Base-by-base conservation (phyloP, 1,284 basidiomycete genomes). In the Fomitopsis schrenkii region DNA sequence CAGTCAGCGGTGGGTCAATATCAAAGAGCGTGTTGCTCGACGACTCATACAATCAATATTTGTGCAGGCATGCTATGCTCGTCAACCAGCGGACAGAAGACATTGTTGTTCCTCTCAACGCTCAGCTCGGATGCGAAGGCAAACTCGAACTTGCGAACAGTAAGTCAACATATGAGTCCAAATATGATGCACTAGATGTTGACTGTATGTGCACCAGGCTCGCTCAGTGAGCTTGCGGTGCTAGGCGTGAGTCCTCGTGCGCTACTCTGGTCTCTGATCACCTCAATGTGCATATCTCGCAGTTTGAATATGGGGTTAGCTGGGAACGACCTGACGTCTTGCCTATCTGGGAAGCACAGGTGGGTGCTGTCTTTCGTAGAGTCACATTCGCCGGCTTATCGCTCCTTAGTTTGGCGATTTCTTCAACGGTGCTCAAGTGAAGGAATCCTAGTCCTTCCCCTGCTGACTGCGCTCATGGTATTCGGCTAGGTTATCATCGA, bases 281-380 rank as follows among this genome's bases (percentile, higher is more conserved):
- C 52, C 28, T 26, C n/a, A 15, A 33, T 53, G 30, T 17, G 55
- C 1, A 10, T 40, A 36, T 61, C 10, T 35, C 62, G 65, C 45
- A 92, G 81, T 96, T 95, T 65, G 94, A 96, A 71, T 91, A 94
- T 64, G 94, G 94, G 1, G 81, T 91, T 61, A 93, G 91, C 67
- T 95, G 93, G 91, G 92, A 94, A 71, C 79, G 84, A 44, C 93
- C 93, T 0, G 82, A 85, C 62, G 71, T 95, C 36, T 75, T 96
- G 55, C 85, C 92, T 0, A 92, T 96, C 48, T 95, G 94, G 94
- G 94, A 97, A 73, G 93, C 93, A 2, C 94, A 95, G 79, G 86
- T 85, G 64, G 55, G 74, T 64, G 8, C 4, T 5, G n/a, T 46
- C 4, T n/a, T 17, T 38, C 26, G 1, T 33, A 7, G 30, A 5